phyloP scores from a whole-genome alignment of 2,329 filamentous ascomycete genomes.

The Trichoderma oligosporum region DNA sequence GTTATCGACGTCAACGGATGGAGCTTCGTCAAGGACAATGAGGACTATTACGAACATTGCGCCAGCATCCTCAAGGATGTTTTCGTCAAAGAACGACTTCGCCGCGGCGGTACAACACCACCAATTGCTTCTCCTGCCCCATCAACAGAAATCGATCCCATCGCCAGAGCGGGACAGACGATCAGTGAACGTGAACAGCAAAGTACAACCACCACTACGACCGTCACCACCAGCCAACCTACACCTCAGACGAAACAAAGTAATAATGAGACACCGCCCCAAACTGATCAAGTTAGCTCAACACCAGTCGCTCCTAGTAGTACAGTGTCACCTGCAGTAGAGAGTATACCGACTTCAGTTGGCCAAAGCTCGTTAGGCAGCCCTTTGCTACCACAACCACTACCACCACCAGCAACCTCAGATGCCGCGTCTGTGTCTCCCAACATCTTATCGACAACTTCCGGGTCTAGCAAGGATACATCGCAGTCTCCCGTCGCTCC shows the following conservation, averaged over 20 bases:
- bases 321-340: slow-evolving; percentile 33
- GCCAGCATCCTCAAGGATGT: slow-evolving; percentile 81
- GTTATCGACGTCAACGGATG: slow-evolving; percentile 99
- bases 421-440: slow-evolving; percentile 30
- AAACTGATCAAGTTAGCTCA: slow-evolving; percentile 27
- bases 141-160: slow-evolving; percentile 42
- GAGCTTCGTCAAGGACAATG: slow-evolving; percentile 99
- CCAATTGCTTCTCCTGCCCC: slow-evolving; percentile 48
- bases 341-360: slow-evolving; percentile 32
- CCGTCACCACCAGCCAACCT: slow-evolving; percentile 15
- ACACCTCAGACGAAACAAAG: slow-evolving; percentile 30
- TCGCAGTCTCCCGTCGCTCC: slow-evolving; percentile 24
- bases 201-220: slow-evolving; percentile 14
- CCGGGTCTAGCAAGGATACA: slow-evolving; percentile 35
- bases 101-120: slow-evolving; percentile 57
- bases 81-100: slow-evolving; percentile 75
- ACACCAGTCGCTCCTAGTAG: slow-evolving; percentile 27
- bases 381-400: slow-evolving; percentile 35
- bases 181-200: slow-evolving; percentile 41
- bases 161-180: slow-evolving; percentile 32
- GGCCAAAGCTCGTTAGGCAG: slow-evolving; percentile 37
- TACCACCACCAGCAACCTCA: slow-evolving; percentile 33
- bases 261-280: slow-evolving; percentile 20
- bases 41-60: slow-evolving; percentile 94
- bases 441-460: slow-evolving; percentile 32